Percentiles rank a stretch among this genome's conserved stretches.
phyloP scores from a whole-genome alignment of 2,329 filamentous ascomycete genomes.

The Colletotrichum godetiae region DNA sequence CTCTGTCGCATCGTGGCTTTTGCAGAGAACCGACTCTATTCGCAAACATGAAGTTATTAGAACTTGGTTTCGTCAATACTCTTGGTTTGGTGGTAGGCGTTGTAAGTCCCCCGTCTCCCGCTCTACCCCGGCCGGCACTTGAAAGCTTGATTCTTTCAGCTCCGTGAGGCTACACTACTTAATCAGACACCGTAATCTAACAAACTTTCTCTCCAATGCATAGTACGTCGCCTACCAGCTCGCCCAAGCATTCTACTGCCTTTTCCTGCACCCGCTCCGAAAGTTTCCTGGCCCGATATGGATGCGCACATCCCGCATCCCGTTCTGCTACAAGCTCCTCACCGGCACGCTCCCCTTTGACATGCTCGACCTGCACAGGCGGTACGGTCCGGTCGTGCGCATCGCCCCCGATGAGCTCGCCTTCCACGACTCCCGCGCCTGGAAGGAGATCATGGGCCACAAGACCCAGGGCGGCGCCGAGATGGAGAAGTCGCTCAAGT shows the following conservation, averaged over 20 bases:
- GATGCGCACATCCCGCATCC: constrained; percentile 21
- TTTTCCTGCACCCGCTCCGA: constrained; percentile 46
- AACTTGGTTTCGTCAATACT: constrained; percentile 17
- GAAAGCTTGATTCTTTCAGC: too few species aligned
- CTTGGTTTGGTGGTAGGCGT: constrained; percentile 7
- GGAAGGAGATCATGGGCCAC: constrained; percentile 55
- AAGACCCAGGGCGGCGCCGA: constrained; percentile 31
- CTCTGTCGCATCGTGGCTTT: not conserved
- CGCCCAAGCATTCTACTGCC: constrained; percentile 38
- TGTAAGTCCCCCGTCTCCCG: constrained; percentile 8
- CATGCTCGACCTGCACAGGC: constrained; percentile 47
- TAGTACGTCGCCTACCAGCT: constrained; percentile 15
- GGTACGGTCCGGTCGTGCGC: constrained; percentile 58
- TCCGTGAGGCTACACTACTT: not conserved
- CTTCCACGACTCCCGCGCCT: constrained; percentile 50
- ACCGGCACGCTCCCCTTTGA: constrained; percentile 42
- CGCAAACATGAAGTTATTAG: constrained; percentile 12
- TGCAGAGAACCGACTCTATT: too few species aligned
- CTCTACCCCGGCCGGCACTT: not conserved
- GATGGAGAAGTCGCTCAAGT: constrained; percentile 28
- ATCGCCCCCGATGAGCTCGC: constrained; percentile 59
- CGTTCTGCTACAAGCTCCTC: constrained; percentile 26
- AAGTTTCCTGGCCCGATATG: constrained; percentile 42
- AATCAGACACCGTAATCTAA: not conserved
- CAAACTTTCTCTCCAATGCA: not conserved